Base-by-base conservation (phyloP, 805 yeast genomes). In the Wickerhamomyces xylosicus region DNA sequence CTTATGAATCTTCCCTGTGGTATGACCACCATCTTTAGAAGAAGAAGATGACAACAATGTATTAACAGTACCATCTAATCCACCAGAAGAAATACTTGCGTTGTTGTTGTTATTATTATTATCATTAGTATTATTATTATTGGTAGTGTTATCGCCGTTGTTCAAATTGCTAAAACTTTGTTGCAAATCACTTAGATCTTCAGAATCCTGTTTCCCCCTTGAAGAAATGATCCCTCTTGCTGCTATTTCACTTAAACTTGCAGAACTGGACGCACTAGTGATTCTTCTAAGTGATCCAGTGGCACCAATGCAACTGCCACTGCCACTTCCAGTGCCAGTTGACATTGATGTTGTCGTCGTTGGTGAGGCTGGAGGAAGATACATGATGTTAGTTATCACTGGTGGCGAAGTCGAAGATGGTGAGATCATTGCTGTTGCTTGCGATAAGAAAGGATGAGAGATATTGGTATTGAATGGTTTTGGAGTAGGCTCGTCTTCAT, bases 241-340 rank as follows among this genome's bases (percentile, higher is more conserved):
- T 2, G 79, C 78, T 19, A 74, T 74, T 44, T 69, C 74, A 39
- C 71, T 66, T 35, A 71, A 52, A 2, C 74, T 63, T 18, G 71
- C 66, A 44, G 63, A 69, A 38, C 71, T 67, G 18, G 66, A 62
- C 5, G 56, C 50, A 2, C 56, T 40, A 32, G 51, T 42, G 20
- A 49, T 46, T 34, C 39, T 50, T 25, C 29, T 7, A 25, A 25
- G 8, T 11, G 29, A 25, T 7, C 29, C 29, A 11, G n/a, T n/a
- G n/a, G n/a, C n/a, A n/a, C n/a, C n/a, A n/a, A n/a, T n/a, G n/a
- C n/a, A n/a, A n/a, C n/a, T n/a, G n/a, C n/a, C n/a, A n/a, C n/a
- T n/a, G n/a, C n/a, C n/a, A n/a, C n/a, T n/a, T n/a, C n/a, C n/a
- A n/a, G n/a, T 42, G 29, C 5, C 37, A n/a, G 21, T 37, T 39